Percentiles rank a stretch among this genome's conserved stretches.
phyloP scores from a whole-genome alignment of 805 yeast genomes.

The Cyberlindnera sargentensis region DNA sequence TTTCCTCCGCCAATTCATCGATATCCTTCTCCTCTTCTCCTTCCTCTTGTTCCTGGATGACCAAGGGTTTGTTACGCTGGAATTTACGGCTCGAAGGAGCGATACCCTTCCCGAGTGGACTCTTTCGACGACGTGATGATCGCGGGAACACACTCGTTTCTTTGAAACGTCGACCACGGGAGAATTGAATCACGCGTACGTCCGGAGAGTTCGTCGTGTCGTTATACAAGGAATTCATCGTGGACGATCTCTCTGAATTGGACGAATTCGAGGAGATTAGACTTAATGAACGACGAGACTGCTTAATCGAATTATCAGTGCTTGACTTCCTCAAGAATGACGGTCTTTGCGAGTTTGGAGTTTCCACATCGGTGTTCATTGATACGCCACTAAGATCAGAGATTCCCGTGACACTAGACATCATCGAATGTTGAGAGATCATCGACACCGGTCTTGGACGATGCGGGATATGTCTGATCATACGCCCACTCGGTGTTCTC shows the following conservation, averaged over 20 bases:
- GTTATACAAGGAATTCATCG: slow-evolving; percentile 31
- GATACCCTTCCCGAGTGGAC: slow-evolving; percentile 20
- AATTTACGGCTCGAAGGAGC: slow-evolving; percentile 16
- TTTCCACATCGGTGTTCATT: slow-evolving; percentile 10
- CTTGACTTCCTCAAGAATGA: slow-evolving; percentile 16
- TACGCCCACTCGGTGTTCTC: slow-evolving; percentile 1
- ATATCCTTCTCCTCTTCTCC: slow-evolving; percentile 11
- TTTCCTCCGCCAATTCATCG: slow-evolving; percentile 17
- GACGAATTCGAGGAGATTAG: slow-evolving; percentile 32
- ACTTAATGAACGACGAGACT: slow-evolving; percentile 28
- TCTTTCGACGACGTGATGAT: slow-evolving; percentile 19
- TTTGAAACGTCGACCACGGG: slow-evolving; percentile 15
- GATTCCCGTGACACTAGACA: slow-evolving; percentile 39
- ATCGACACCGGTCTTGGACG: slow-evolving; percentile 41
- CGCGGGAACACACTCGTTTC: slow-evolving; percentile 19
- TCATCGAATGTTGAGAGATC: slow-evolving; percentile 42
- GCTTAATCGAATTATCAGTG: slow-evolving; percentile 20
- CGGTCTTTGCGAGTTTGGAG: slow-evolving; percentile 11
- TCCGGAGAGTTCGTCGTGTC: slow-evolving; percentile 30
- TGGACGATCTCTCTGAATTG: slow-evolving; percentile 32
- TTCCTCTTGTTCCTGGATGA: slow-evolving; percentile 22
- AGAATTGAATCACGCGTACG: slow-evolving; percentile 14
- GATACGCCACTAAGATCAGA: slow-evolving; percentile 42
- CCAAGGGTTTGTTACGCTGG: slow-evolving; percentile 10
- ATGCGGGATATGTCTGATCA: slow-evolving; percentile 1